phyloP scores from a whole-genome alignment of 441 rosid species.

The Populus hybrid region DNA sequence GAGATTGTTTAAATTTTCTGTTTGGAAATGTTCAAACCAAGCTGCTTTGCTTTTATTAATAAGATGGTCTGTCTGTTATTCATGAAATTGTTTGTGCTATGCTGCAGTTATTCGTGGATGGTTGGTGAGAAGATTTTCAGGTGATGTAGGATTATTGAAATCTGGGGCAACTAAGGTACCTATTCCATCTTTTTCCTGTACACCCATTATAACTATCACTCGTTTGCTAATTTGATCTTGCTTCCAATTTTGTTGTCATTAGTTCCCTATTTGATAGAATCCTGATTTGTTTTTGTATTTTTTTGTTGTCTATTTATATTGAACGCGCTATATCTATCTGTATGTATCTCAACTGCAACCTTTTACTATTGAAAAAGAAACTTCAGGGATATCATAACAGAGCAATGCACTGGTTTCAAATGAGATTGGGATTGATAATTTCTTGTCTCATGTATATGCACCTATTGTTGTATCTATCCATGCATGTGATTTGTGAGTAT shows the following conservation, averaged over 20 bases:
- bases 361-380: neutral
- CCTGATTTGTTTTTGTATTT: neutral
- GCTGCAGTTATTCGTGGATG: constrained; percentile 88
- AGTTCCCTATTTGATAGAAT: neutral
- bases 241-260: neutral
- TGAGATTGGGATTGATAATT: neutral
- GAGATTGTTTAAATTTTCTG: neutral
- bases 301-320: neutral
- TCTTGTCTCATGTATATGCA: neutral
- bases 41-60: neutral
- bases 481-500: neutral
- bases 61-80: neutral
- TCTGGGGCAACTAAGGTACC: constrained; percentile 59
- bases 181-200: neutral
- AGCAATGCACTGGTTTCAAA: neutral
- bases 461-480: neutral
- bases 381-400: neutral
- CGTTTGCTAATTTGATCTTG: neutral
- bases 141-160: constrained; percentile 60
- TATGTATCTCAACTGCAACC: neutral
- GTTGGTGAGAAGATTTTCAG: constrained; percentile 94
- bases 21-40: neutral
- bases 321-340: neutral
- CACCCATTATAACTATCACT: neutral
- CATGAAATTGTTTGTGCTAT: constrained; percentile 2